These are phyloP conservation scores for Delphinella strobiligena DNA, from an alignment of 2,329 filamentous ascomycete genomes.

Conservation along the genomic window DNA sequence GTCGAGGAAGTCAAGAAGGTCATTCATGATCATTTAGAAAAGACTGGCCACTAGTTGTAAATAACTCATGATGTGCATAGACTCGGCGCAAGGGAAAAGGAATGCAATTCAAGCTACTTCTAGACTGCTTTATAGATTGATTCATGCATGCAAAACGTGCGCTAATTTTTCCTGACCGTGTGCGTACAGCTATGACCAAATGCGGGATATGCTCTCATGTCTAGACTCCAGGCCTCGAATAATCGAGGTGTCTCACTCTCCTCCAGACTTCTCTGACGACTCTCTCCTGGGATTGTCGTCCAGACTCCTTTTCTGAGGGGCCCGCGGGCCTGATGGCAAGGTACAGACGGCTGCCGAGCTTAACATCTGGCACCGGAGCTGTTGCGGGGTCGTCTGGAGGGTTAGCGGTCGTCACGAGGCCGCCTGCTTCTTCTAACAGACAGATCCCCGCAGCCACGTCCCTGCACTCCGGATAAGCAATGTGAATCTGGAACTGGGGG, in stretches of 20 bases:
- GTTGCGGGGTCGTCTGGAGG: constrained; percentile 48
- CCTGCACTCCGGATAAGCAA: constrained; percentile 21
- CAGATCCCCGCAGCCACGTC: constrained; percentile 67
- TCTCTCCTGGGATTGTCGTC: constrained; percentile 54
- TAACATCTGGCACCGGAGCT: constrained; percentile 46
- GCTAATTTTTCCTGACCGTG: no score
- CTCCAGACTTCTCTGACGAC: constrained; percentile 63
- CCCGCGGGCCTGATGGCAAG: constrained; percentile 61
- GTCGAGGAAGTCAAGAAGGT: constrained; percentile 47
- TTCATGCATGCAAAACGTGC: no score
- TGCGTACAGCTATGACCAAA: no score
- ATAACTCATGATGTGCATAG: neutral
- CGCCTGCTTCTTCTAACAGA: constrained; percentile 61
- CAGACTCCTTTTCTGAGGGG: constrained; percentile 48
- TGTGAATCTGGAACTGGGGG: neutral
- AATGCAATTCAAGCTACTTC: no score
- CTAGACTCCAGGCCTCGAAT: constrained; percentile 47
- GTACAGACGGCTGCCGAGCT: constrained; percentile 57
- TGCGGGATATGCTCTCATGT: no score
- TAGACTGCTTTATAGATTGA: no score
- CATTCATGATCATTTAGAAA: constrained; percentile 24
- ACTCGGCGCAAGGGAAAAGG: neutral
- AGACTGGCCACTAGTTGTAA: neutral
- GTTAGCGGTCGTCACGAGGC: constrained; percentile 61
- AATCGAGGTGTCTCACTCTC: constrained; percentile 54